Conservation (phyloP, 495 filamentous ascomycete genomes). For the Podospora australis region DNA sequence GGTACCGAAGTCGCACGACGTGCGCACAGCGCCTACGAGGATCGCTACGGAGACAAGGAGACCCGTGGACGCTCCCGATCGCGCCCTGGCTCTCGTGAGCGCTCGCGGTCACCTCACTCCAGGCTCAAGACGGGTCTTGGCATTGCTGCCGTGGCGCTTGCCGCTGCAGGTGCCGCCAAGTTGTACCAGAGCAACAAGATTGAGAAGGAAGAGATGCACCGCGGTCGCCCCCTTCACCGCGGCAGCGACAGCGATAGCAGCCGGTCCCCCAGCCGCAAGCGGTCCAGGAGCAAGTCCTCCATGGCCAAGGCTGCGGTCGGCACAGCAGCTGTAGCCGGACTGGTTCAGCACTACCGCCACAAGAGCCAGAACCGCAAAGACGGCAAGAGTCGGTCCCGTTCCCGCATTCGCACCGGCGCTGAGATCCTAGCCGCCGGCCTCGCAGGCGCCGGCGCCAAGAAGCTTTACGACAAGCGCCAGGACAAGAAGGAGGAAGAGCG, state of each 20-base stretch:
- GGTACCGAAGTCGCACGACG: conserved; percentile 74
- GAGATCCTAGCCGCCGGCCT: conserved; percentile 69
- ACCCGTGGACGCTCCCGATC: conserved; percentile 10
- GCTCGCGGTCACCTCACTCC: conserved; percentile 40
- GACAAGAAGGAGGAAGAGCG: conserved; percentile 38
- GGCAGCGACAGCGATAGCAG: conserved; percentile 35
- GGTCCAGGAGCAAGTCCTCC: conserved; percentile 56
- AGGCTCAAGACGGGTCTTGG: conserved; percentile 65
- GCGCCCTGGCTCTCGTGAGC: conserved; percentile 44
- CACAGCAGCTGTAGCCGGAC: conserved; percentile 68
- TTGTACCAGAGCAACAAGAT: conserved; percentile 63
- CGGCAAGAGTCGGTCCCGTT: conserved; percentile 51
- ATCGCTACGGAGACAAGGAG: conserved; percentile 48
- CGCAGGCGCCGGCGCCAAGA: conserved; percentile 71
- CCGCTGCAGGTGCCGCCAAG: conserved; percentile 68
- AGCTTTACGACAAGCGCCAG: conserved; percentile 67
- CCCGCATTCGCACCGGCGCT: conserved; percentile 50
- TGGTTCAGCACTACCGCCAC: conserved; percentile 67
- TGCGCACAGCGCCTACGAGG: conserved; percentile 64
- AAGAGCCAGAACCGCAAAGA: conserved; percentile 56
- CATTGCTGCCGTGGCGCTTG: conserved; percentile 72
- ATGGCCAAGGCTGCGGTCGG: conserved; percentile 74
- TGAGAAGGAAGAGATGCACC: conserved; percentile 55
- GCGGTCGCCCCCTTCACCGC: conserved; percentile 65
- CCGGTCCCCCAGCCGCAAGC: conserved; percentile 34